These are phyloP conservation scores for Microdochium bolleyi DNA, from an alignment of 2,329 filamentous ascomycete genomes.

Conservation along the genomic window DNA sequence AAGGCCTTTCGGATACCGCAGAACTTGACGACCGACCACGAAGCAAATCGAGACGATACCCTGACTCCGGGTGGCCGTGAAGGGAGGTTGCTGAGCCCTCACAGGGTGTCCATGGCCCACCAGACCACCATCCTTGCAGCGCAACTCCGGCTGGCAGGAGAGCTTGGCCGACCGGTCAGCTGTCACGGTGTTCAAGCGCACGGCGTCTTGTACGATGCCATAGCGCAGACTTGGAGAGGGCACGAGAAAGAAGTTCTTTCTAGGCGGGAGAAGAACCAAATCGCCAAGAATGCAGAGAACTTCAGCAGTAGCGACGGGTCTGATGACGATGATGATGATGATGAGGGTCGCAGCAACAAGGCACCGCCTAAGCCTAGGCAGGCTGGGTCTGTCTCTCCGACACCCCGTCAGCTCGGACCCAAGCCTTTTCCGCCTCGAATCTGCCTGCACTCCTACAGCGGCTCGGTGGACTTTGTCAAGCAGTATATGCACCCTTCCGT, in stretches of 20 bases:
- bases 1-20: constrained; percentile 68
- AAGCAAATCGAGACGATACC: constrained; percentile 30
- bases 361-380: constrained; percentile 2
- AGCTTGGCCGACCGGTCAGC: constrained; percentile 56
- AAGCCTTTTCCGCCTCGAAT: constrained; percentile 77
- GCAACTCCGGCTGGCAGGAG: constrained; percentile 65
- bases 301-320: constrained; percentile 24
- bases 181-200: constrained; percentile 73
- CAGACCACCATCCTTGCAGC: constrained; percentile 58
- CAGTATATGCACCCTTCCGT: constrained; percentile 70
- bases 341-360: constrained; percentile 6
- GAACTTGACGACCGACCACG: constrained; percentile 35
- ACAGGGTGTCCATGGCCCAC: constrained; percentile 61
- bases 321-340: constrained; percentile 27
- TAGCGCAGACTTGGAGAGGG: constrained; percentile 62
- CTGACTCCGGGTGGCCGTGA: constrained; percentile 65
- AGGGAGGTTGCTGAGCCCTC: constrained; percentile 57
- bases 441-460: constrained; percentile 91
- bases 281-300: constrained; percentile 39
- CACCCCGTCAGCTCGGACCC: constrained; percentile 15
- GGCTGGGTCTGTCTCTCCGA: too few species aligned
- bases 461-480: constrained; percentile 62
- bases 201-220: constrained; percentile 57
- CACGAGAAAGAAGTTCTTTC: constrained; percentile 55
- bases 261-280: constrained; percentile 45